A percentile compares a stretch with the other conserved stretches of the same genome.
Conservation (phyloP, 352 stramenopile genomes). For the Hyaloperonospora arabidopsidis region DNA sequence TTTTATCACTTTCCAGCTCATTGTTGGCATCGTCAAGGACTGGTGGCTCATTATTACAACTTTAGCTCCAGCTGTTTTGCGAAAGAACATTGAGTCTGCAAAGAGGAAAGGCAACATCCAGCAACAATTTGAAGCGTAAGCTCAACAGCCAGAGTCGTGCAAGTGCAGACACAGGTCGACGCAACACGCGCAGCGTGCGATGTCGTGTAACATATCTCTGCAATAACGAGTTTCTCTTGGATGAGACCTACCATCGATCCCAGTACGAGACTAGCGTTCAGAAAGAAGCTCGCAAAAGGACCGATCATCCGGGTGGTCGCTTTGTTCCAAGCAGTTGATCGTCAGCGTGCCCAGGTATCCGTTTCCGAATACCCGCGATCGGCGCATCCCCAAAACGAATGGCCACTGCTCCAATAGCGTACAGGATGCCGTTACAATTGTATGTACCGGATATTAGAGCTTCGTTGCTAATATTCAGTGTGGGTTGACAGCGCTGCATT, state of each 20-base stretch:
- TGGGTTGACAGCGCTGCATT: background rate
- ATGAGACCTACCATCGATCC: constrained; percentile 58
- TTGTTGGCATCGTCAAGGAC: constrained; percentile 64
- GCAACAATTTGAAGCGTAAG: constrained; percentile 12
- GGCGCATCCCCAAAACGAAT: constrained; percentile 56
- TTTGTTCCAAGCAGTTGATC: constrained; percentile 23
- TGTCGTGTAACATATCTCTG: constrained; percentile 14
- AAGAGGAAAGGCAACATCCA: constrained; percentile 33
- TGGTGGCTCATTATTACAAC: constrained; percentile 49
- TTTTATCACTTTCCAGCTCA: constrained; percentile 54
- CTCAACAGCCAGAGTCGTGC: constrained; percentile 3
- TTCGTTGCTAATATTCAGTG: background rate
- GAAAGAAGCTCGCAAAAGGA: constrained; percentile 78
- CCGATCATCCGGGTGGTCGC: constrained; percentile 54
- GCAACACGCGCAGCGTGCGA: background rate
- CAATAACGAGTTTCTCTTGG: constrained; percentile 51
- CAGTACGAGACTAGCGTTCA: constrained; percentile 79
- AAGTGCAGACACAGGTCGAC: constrained; percentile 5
- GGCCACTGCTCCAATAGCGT: constrained; percentile 31
- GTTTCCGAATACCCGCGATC: constrained; percentile 43
- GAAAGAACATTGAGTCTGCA: constrained; percentile 27
- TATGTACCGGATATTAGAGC: constrained; percentile 28
- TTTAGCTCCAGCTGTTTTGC: too few species aligned
- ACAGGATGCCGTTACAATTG: constrained; percentile 28
- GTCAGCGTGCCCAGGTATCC: constrained; percentile 71